Conservation (phyloP, 768 basidiomycete species). For the Daedaleopsis sinensis region DNA sequence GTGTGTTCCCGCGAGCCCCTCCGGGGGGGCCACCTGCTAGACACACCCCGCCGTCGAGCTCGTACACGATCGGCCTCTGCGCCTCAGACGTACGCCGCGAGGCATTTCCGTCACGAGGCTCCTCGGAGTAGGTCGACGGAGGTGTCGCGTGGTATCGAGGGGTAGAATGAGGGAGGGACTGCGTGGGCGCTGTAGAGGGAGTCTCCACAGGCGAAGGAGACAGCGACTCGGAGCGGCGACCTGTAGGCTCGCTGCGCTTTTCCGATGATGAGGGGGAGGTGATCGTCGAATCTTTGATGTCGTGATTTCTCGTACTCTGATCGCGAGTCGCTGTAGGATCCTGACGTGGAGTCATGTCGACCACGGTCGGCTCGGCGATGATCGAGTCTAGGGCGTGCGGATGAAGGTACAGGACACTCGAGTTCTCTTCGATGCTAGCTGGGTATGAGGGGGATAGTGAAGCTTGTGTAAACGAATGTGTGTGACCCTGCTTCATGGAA, state of each 20-base stretch:
- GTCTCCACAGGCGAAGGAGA: too few species aligned
- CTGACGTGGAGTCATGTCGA: neutral
- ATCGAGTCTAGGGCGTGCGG: neutral
- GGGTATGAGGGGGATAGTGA: neutral
- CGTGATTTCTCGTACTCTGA: neutral
- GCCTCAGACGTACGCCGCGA: too few species aligned
- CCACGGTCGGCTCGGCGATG: neutral
- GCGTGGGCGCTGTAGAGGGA: too few species aligned
- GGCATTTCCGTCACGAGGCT: too few species aligned
- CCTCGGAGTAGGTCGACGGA: too few species aligned
- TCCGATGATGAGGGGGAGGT: too few species aligned
- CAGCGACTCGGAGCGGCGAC: too few species aligned
- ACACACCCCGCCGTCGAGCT: neutral
- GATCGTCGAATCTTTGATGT: neutral
- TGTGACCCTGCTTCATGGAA: neutral
- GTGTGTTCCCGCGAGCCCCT: too few species aligned
- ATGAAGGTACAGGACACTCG: neutral
- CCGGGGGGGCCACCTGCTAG: neutral
- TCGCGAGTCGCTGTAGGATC: neutral
- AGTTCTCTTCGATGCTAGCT: neutral
- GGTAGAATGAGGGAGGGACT: too few species aligned
- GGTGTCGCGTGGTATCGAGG: too few species aligned
- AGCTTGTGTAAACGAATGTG: neutral
- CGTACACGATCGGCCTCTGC: neutral
- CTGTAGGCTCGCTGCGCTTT: too few species aligned